These are phyloP conservation scores for Globisporangium nunn DNA, from an alignment of 352 stramenopile genomes.

Conservation along the genomic window DNA sequence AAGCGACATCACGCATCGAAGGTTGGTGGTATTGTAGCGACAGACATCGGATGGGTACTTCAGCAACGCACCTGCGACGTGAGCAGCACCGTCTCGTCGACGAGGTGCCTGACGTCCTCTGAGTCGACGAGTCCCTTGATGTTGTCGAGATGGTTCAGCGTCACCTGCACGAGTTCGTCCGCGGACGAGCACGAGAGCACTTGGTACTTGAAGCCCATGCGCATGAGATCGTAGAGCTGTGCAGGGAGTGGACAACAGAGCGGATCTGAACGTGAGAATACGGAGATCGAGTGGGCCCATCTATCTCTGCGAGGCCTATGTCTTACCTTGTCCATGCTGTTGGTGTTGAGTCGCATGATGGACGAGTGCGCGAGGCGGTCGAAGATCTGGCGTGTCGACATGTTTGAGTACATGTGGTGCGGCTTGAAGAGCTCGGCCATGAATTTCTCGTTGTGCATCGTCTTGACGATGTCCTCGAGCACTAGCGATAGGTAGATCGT, in stretches of 20 bases:
- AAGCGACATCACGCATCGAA: not conserved
- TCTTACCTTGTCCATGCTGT: slow-evolving; percentile 89
- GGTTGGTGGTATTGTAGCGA: not conserved
- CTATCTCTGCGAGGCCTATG: too few species aligned
- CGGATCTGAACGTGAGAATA: not conserved
- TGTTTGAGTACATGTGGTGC: slow-evolving; percentile 88
- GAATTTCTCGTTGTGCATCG: slow-evolving; percentile 91
- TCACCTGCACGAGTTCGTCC: slow-evolving; percentile 85
- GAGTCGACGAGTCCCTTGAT: slow-evolving; percentile 69
- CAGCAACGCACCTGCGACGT: slow-evolving; percentile 36
- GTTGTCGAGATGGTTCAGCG: slow-evolving; percentile 78
- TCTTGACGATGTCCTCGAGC: slow-evolving; percentile 88
- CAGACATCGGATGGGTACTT: too few species aligned
- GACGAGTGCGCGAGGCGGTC: slow-evolving; percentile 89
- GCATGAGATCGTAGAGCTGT: slow-evolving; percentile 91
- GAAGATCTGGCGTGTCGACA: slow-evolving; percentile 88
- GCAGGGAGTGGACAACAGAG: too few species aligned
- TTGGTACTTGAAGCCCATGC: slow-evolving; percentile 94
- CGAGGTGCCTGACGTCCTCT: slow-evolving; percentile 50
- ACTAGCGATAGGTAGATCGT: slow-evolving; percentile 26
- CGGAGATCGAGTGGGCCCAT: not conserved
- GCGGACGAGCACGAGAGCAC: slow-evolving; percentile 72
- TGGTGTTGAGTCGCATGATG: slow-evolving; percentile 92
- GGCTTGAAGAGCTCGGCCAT: slow-evolving; percentile 90
- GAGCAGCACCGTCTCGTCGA: slow-evolving; percentile 77